A percentile compares a stretch with the other conserved stretches of the same genome.
Conservation (phyloP, 176 grass and related monocot genomes). For the Phyllostachys edulis region DNA sequence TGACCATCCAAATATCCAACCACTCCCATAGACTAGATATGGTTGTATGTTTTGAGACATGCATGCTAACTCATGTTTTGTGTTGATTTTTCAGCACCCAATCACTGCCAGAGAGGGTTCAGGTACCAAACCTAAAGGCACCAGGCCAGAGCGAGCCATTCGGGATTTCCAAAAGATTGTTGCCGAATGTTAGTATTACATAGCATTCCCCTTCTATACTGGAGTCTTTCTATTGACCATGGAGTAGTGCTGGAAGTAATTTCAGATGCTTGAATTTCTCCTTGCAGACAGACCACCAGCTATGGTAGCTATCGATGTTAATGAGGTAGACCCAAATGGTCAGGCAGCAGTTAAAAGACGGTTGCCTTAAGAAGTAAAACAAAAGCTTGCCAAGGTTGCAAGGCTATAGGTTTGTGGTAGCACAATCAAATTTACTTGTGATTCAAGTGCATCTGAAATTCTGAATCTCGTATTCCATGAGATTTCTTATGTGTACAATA, state of each 20-base stretch:
- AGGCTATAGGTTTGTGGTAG: slow-evolving; percentile 81
- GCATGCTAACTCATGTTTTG: background rate
- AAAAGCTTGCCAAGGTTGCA: slow-evolving; percentile 97
- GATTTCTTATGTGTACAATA: background rate
- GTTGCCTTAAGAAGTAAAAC: slow-evolving; percentile 87
- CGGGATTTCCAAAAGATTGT: slow-evolving; percentile 87
- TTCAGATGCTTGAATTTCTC: slow-evolving; percentile 46
- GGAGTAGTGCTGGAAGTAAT: slow-evolving; percentile 22
- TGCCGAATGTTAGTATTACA: slow-evolving; percentile 69
- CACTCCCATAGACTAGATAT: background rate
- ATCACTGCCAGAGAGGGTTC: slow-evolving; percentile 63
- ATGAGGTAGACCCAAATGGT: slow-evolving; percentile 68
- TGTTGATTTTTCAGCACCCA: slow-evolving; percentile 53
- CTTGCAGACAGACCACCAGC: slow-evolving; percentile 71
- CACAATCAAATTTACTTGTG: slow-evolving; percentile 26
- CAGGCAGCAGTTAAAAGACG: slow-evolving; percentile 81
- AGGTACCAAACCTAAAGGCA: slow-evolving; percentile 84
- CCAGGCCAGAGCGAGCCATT: slow-evolving; percentile 92
- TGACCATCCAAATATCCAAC: slow-evolving; percentile 9
- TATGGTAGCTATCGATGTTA: slow-evolving; percentile 71
- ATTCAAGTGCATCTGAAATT: slow-evolving; percentile 5
- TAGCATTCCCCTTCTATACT: slow-evolving; percentile 23
- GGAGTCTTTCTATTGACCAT: slow-evolving; percentile 10
- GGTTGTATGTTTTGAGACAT: background rate
- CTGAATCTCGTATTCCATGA: background rate